Conservation (phyloP, 495 filamentous ascomycete genomes). For the Neurospora sublineolata region DNA sequence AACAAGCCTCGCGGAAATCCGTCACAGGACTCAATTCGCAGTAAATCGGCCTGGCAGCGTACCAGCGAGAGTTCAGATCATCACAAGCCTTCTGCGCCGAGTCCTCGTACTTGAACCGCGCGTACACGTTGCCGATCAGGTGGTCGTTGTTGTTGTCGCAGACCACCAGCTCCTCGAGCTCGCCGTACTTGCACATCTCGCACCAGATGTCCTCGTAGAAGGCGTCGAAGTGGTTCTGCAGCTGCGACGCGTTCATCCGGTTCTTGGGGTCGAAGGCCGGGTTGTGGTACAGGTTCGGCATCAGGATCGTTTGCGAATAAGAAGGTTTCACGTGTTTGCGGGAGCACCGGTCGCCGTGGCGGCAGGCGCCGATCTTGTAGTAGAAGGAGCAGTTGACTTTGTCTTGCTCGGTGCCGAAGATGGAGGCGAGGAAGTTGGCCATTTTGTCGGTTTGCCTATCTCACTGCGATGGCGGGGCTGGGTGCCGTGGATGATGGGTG, state of each 20-base stretch:
- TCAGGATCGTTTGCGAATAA: conserved; percentile 92
- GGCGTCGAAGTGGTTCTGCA: conserved; percentile 98
- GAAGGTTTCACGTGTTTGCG: conserved; percentile 98
- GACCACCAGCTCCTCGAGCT: conserved; percentile 79
- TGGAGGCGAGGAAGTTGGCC: conserved; percentile 97
- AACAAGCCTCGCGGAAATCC: conserved; percentile 97
- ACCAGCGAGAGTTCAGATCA: conserved; percentile 88
- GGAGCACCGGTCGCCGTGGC: conserved; percentile 94
- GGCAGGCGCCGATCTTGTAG: conserved; percentile 78
- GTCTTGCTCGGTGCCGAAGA: conserved; percentile 99
- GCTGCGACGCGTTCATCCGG: conserved; percentile 87
- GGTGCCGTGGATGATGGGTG: not conserved
- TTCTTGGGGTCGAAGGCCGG: conserved; percentile 93
- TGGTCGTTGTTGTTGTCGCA: conserved; percentile 98
- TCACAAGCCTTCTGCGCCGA: conserved; percentile 88
- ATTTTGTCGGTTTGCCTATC: conserved; percentile 21
- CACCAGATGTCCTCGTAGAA: conserved; percentile 99
- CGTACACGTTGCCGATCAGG: conserved; percentile 98
- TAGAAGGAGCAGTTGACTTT: conserved; percentile 50
- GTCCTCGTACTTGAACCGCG: conserved; percentile 99
- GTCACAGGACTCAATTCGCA: conserved; percentile 95
- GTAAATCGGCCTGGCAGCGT: conserved; percentile 93
- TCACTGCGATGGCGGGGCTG: not conserved
- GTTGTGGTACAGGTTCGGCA: conserved; percentile 98
- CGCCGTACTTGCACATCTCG: conserved; percentile 93